A percentile compares a stretch with the other conserved stretches of the same genome.
Conservation (phyloP, 805 yeast species). For the Candida odintsovae region DNA sequence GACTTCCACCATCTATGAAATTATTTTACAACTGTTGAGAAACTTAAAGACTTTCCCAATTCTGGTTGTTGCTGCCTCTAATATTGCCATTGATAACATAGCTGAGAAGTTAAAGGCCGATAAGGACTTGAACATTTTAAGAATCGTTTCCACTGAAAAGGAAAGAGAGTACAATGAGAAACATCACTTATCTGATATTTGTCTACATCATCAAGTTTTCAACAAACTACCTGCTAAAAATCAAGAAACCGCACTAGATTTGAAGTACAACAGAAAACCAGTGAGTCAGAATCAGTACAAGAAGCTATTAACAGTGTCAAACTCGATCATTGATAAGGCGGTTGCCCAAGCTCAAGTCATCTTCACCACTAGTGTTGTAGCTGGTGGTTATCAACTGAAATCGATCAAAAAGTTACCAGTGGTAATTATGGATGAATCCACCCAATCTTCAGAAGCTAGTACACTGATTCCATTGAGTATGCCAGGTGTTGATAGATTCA, state of each 20-base stretch:
- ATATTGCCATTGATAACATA: slow-evolving; percentile 70
- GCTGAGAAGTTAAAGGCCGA: slow-evolving; percentile 61
- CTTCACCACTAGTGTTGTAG: slow-evolving; percentile 67
- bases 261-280: slow-evolving; percentile 38
- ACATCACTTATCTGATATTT: slow-evolving; percentile 55
- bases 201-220: slow-evolving; percentile 57
- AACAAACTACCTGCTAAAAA: slow-evolving; percentile 41
- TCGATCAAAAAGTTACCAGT: slow-evolving; percentile 57
- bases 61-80: slow-evolving; percentile 69
- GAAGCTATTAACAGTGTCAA: slow-evolving; percentile 40
- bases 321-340: slow-evolving; percentile 40
- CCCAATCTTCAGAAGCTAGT: slow-evolving; percentile 70
- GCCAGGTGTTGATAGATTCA: slow-evolving; percentile 60
- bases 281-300: slow-evolving; percentile 43
- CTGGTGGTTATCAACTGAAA: slow-evolving; percentile 62
- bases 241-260: slow-evolving; percentile 36
- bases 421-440: slow-evolving; percentile 57
- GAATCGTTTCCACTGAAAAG: slow-evolving; percentile 55
- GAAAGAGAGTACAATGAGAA: slow-evolving; percentile 52
- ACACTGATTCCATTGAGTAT: slow-evolving; percentile 67
- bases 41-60: slow-evolving; percentile 56
- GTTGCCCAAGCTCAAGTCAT: slow-evolving; percentile 64
- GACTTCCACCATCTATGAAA: slow-evolving; percentile 65
- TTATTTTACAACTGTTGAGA: slow-evolving; percentile 48
- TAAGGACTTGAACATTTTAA: slow-evolving; percentile 41